phyloP scores from a whole-genome alignment of 129 eudicot genomes.

The Chrysanthemum seticuspe region DNA sequence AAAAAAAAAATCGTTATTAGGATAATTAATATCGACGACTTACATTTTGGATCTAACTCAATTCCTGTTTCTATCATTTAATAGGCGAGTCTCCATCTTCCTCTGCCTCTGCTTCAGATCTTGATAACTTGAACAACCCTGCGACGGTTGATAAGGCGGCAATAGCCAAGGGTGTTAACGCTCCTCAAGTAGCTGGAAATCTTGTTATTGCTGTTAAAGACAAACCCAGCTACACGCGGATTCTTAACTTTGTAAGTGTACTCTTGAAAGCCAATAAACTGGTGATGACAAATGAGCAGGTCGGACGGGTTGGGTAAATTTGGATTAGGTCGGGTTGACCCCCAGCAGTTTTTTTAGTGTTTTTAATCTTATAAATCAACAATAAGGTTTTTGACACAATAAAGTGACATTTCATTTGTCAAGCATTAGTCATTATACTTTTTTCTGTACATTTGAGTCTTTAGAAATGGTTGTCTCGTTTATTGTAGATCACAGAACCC shows the following conservation, averaged over 20 bases:
- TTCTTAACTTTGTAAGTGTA: slow-evolving; percentile 68
- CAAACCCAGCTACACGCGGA: slow-evolving; percentile 59
- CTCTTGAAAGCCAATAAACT: background rate
- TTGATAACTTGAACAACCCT: slow-evolving; percentile 81
- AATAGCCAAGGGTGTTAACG: slow-evolving; percentile 50
- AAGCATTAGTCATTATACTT: background rate
- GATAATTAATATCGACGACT: background rate
- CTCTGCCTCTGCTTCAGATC: slow-evolving; percentile 91
- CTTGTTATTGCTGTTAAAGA: slow-evolving; percentile 62
- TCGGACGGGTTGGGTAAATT: background rate
- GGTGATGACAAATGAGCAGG: background rate
- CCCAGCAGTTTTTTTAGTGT: no score
- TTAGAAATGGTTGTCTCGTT: no score
- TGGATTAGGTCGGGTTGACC: background rate
- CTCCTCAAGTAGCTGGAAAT: slow-evolving; percentile 78
- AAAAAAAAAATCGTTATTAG: background rate
- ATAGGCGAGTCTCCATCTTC: slow-evolving; percentile 96
- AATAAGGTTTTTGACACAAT: no score
- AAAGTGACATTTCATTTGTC: no score
- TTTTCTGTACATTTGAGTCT: background rate
- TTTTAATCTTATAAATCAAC: no score
- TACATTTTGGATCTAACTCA: background rate
- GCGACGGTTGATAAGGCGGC: slow-evolving; percentile 55
- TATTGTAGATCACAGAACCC: no score
- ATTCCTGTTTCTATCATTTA: background rate